Evolutionary conservation across 2,329 filamentous ascomycete species (phyloP).

Genomic region (Fusarium mexicanum): DNA sequence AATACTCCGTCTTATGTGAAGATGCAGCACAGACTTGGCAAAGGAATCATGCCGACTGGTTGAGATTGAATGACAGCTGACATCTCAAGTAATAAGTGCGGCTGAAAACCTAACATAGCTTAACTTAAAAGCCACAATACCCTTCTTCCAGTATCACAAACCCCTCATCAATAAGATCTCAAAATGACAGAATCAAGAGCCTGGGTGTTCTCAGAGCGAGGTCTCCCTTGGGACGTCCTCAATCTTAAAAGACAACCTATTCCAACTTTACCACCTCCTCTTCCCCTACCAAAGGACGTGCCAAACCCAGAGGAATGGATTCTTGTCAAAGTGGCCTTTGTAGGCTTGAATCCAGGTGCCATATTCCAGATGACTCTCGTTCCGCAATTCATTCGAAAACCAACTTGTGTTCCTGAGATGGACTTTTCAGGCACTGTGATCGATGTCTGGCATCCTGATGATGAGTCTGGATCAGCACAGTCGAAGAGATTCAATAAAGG

Average conservation of each 20-base stretch:
- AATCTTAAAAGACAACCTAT: background rate
- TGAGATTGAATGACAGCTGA: background rate
- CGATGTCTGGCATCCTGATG: constrained; percentile 46
- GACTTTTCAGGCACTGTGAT: constrained; percentile 56
- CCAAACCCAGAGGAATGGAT: constrained; percentile 49
- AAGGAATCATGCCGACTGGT: constrained; percentile 8
- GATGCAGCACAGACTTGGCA: background rate
- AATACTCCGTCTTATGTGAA: background rate
- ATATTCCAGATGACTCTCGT: constrained; percentile 54
- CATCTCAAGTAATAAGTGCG: background rate
- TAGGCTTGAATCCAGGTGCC: constrained; percentile 57
- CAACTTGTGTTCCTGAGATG: constrained; percentile 52
- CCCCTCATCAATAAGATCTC: background rate
- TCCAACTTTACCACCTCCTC: background rate
- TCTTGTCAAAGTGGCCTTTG: constrained; percentile 53
- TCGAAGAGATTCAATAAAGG: background rate
- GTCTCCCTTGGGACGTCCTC: constrained; percentile 1
- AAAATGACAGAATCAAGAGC: background rate
- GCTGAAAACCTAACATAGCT: background rate
- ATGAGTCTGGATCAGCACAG: constrained; percentile 18
- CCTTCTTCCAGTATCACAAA: background rate
- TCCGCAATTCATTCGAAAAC: constrained; percentile 50
- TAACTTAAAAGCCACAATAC: background rate
- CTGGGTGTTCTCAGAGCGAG: background rate
- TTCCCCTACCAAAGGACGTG: constrained; percentile 43